phyloP scores from a whole-genome alignment of 2,329 filamentous ascomycete genomes.

The Fusarium succisae region DNA sequence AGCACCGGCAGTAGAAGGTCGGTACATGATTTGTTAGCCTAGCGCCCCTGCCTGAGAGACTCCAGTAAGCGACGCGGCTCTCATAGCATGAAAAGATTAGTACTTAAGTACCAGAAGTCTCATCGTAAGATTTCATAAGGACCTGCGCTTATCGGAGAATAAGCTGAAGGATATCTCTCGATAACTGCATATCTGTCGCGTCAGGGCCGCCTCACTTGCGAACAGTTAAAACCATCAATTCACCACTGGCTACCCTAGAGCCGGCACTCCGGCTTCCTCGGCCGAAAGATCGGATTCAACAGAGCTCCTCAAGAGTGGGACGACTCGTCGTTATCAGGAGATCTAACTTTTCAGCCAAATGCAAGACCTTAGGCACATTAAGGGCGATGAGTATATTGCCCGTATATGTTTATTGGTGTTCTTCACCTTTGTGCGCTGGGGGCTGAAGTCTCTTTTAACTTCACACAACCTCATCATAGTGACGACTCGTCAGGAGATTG shows the following conservation, averaged over 20 bases:
- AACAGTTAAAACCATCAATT: too few species aligned
- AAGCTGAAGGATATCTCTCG: neutral
- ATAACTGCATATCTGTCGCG: neutral
- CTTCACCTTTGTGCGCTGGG: too few species aligned
- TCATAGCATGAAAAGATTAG: neutral
- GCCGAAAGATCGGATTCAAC: neutral
- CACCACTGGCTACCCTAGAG: neutral
- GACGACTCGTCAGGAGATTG: too few species aligned
- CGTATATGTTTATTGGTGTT: too few species aligned
- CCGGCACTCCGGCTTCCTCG: neutral
- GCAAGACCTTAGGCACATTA: too few species aligned
- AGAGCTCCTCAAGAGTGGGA: too few species aligned
- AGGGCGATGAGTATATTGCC: too few species aligned
- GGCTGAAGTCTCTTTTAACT: too few species aligned
- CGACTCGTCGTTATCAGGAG: too few species aligned
- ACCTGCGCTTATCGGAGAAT: neutral
- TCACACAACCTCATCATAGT: too few species aligned
- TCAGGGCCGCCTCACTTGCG: neutral
- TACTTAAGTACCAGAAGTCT: neutral
- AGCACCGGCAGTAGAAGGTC: neutral
- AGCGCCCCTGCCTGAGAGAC: neutral
- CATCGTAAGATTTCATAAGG: neutral
- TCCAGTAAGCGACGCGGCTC: rapidly evolving
- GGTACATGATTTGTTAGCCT: neutral
- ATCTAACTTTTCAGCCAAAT: too few species aligned